These are phyloP conservation scores for Annulohypoxylon maeteangense DNA, from an alignment of 495 filamentous ascomycete genomes.

Conservation along the genomic window DNA sequence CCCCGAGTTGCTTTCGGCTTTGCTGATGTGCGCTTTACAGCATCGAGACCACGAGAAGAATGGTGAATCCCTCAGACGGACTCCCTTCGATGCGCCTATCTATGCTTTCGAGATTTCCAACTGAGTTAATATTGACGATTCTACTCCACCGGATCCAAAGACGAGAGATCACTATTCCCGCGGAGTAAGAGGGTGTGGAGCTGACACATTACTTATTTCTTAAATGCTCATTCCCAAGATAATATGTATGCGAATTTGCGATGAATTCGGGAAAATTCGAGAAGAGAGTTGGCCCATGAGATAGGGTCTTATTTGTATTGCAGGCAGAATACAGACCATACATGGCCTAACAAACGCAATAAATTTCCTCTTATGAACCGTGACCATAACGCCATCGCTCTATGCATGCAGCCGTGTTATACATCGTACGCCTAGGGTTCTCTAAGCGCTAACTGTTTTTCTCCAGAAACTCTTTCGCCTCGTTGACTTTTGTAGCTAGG, in stretches of 20 bases:
- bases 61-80: not conserved
- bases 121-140: not conserved
- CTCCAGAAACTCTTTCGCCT: constrained; percentile 96
- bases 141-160: not conserved
- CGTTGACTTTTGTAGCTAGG: constrained; percentile 95
- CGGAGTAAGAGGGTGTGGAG: not conserved
- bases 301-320: constrained; percentile 19
- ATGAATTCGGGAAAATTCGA: constrained; percentile 9
- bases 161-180: not conserved
- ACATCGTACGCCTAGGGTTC: constrained; percentile 14
- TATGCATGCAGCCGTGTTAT: constrained; percentile 45
- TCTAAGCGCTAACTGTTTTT: constrained; percentile 60
- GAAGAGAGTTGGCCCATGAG: constrained; percentile 39
- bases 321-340: constrained; percentile 18
- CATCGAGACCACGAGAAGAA: not conserved
- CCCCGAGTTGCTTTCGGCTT: not conserved
- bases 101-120: not conserved
- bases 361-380: constrained; percentile 10
- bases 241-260: not conserved
- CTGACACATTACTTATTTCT: not conserved
- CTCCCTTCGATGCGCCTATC: not conserved
- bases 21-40: not conserved
- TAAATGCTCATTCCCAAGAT: not conserved
- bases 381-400: constrained; percentile 48
- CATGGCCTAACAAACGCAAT: constrained; percentile 30